Evolutionary conservation across 257 asterid species (phyloP).

Genomic region (Capsicum rhomboideum): DNA sequence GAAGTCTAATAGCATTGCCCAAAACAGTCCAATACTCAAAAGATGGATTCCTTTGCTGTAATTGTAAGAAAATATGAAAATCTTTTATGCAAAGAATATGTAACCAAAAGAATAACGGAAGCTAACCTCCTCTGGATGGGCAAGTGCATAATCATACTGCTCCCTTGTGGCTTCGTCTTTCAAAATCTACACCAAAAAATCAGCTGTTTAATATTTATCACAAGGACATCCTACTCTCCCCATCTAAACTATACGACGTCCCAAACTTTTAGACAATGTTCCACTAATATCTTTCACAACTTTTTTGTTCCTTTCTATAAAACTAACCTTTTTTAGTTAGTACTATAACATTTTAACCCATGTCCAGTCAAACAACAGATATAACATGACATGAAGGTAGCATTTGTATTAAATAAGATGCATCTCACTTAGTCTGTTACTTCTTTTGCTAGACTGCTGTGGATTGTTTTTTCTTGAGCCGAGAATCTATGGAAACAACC

Average conservation of each 20-base stretch:
- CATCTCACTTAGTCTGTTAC: no score
- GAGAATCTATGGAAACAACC: no score
- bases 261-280: neutral
- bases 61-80: no score
- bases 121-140: conserved; percentile 94
- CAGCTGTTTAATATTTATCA: neutral
- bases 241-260: neutral
- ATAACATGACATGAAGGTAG: neutral
- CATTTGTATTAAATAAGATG: neutral
- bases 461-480: no score
- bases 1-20: neutral
- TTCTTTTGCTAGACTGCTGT: no score
- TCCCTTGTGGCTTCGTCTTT: conserved; percentile 94
- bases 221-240: neutral
- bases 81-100: neutral
- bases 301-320: neutral
- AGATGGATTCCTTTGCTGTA: no score
- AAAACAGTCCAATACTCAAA: neutral
- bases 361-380: neutral
- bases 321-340: neutral
- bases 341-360: neutral
- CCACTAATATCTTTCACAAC: neutral
- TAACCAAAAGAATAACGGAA: neutral
- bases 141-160: conserved; percentile 95
- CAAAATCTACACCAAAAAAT: conserved; percentile 48